A percentile compares a stretch with the other conserved stretches of the same genome.
These are phyloP conservation scores for Colletotrichum truncatum DNA, from an alignment of 2,329 filamentous ascomycete species.

Conservation along the genomic window DNA sequence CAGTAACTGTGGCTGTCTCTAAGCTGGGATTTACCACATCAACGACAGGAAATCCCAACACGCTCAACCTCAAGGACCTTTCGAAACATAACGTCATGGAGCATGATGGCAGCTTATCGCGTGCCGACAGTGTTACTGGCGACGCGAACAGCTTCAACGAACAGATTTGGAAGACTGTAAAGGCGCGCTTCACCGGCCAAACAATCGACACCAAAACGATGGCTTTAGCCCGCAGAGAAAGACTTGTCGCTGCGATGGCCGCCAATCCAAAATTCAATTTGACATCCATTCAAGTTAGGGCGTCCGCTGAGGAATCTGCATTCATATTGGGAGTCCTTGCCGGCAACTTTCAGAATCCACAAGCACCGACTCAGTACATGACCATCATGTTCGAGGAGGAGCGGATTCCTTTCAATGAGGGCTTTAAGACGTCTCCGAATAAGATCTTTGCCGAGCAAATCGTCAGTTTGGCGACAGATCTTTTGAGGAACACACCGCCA, in stretches of 20 bases:
- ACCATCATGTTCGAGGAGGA: conserved; percentile 5
- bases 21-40: conserved; percentile 41
- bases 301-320: neutral
- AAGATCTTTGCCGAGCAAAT: neutral
- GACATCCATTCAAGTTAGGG: neutral
- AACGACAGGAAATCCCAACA: conserved; percentile 27
- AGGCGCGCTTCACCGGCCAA: neutral
- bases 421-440: neutral
- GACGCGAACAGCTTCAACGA: neutral
- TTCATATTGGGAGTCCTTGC: neutral
- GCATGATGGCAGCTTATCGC: conserved; percentile 41
- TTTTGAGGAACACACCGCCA: neutral
- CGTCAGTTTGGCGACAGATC: neutral
- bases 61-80: conserved; percentile 31
- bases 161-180: neutral
- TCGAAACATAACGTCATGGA: conserved; percentile 37
- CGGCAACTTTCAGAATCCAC: conserved; percentile 1
- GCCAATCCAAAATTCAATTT: neutral
- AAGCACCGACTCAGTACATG: neutral
- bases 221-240: conserved; percentile 48
- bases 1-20: conserved; percentile 27
- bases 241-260: neutral
- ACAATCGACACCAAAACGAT: neutral
- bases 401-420: neutral
- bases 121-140: conserved; percentile 34